Percentiles rank a stretch among this genome's conserved stretches.
phyloP scores from a whole-genome alignment of 768 basidiomycete species.

The Clavulina sp. region DNA sequence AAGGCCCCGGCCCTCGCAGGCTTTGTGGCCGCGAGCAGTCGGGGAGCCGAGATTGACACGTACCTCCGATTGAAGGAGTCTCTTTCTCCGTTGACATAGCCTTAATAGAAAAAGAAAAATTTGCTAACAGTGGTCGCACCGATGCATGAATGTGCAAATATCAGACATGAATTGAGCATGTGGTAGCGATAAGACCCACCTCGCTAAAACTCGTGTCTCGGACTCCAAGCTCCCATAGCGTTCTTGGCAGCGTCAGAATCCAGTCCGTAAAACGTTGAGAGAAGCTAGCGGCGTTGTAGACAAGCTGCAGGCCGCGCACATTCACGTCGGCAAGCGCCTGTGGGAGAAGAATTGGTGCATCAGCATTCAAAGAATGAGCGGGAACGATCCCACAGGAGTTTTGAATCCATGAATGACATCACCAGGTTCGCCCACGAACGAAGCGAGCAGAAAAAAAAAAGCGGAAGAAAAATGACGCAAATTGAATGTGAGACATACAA shows the following conservation, averaged over 20 bases:
- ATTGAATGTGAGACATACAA: conserved; percentile 31
- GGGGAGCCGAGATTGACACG: not conserved
- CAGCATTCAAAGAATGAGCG: no score
- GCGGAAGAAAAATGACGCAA: not conserved
- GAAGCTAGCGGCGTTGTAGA: conserved; percentile 1
- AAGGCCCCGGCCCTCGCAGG: not conserved
- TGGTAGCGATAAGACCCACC: conserved; percentile 24
- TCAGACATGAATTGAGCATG: not conserved
- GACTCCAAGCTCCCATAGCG: conserved; percentile 67
- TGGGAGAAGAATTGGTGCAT: no score
- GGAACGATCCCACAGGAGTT: no score
- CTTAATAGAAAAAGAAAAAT: conserved; percentile 50
- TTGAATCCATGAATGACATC: not conserved
- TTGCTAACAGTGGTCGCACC: conserved; percentile 6
- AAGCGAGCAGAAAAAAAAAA: not conserved
- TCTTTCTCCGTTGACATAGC: conserved; percentile 33
- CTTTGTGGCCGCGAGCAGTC: not conserved
- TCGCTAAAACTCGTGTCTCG: conserved; percentile 40
- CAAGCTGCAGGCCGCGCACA: no score
- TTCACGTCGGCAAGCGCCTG: no score
- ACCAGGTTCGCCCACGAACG: not conserved
- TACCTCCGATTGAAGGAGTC: conserved; percentile 3
- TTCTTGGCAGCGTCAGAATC: conserved; percentile 59
- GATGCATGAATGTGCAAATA: conserved; percentile 19
- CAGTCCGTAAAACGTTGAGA: conserved; percentile 29